Conservation (phyloP, 2,329 filamentous ascomycete genomes). For the Neonectria coccinea region DNA sequence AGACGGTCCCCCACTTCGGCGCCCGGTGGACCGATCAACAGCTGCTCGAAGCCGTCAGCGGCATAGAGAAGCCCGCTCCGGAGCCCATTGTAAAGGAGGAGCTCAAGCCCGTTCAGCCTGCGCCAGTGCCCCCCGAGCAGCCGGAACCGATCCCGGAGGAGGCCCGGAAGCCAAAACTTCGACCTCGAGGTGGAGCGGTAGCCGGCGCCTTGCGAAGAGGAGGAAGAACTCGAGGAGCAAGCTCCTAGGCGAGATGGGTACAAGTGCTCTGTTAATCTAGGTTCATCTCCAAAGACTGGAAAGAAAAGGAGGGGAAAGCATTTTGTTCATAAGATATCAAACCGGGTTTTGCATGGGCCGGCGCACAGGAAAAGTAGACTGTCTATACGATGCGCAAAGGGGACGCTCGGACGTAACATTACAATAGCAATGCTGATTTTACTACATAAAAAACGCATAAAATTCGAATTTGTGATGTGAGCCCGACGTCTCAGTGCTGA, state of each 20-base stretch:
- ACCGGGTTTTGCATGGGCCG: slow-evolving; percentile 38
- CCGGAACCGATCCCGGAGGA: slow-evolving; percentile 39
- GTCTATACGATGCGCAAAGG: background rate
- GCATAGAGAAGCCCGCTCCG: slow-evolving; percentile 53
- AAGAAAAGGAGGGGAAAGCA: background rate
- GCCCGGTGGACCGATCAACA: slow-evolving; percentile 59
- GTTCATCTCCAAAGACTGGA: slow-evolving; percentile 16
- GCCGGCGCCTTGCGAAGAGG: slow-evolving; percentile 45
- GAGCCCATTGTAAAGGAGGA: slow-evolving; percentile 46
- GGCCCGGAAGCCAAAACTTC: slow-evolving; percentile 44
- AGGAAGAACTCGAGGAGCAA: slow-evolving; percentile 42
- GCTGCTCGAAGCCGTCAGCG: slow-evolving; percentile 60
- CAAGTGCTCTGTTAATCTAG: slow-evolving; percentile 15
- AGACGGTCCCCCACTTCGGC: slow-evolving; percentile 53
- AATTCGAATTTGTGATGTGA: slow-evolving; percentile 14
- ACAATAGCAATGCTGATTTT: slow-evolving; percentile 6
- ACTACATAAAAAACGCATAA: slow-evolving; percentile 5
- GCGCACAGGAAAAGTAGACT: slow-evolving; percentile 34
- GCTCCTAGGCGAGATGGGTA: slow-evolving; percentile 35
- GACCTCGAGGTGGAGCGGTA: slow-evolving; percentile 43
- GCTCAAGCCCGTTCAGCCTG: slow-evolving; percentile 38
- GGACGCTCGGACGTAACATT: slow-evolving; percentile 2
- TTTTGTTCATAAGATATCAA: slow-evolving; percentile 11
- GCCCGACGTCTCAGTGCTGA: background rate
- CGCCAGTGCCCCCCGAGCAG: slow-evolving; percentile 32